Evolutionary conservation across 139 green algal genomes (phyloP), one percentile per base, ranked within the genome.

Genomic region (Dunaliella sp.): DNA sequence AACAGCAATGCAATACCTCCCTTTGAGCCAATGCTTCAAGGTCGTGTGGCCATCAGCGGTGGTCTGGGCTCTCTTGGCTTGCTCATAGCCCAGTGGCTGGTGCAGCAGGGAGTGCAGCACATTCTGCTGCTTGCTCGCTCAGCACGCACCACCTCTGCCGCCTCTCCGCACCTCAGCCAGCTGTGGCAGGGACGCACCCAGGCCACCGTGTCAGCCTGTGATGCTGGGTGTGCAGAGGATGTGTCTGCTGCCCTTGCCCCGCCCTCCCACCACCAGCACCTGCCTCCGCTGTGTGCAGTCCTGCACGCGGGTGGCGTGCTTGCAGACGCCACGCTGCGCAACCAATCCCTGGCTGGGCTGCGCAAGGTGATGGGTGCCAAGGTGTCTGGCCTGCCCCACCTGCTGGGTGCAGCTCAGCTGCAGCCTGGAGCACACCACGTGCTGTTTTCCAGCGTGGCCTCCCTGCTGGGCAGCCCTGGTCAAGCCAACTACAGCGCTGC

Each of bases 401-500:
- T 81, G 31, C n/a, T 81, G 76, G 31, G n/a, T 28, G n/a, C 76
- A 38, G 76, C 76, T 30, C 76, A 81, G 76, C 76, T 81, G 30
- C 86, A 75, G 2, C 93, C 94, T 0, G 72, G 75, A 22, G n/a
- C 81, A 0, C 82, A 32, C 1, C 38, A 86, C 36, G 87, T 96
- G 38, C 85, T 93, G 0, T 97, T 95, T 89, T 95, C 91, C 38
- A 95, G 90, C 2, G 82, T 95, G 3, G 88, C 94, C 3, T 92
- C 93, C 0, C 86, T 95, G 36, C 86, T 97, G 3, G 94, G 94
- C 30, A 91, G 77, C 86, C 91, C 95, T 21, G 95, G 95, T 31
- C 95, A 98, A 87, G 86, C 90, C 81, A 95, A 94, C 86, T 98
- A 98, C 84, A 86, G 84, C 79, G 94, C 91, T 24, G 95, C 95